Evolutionary conservation across 208 protist genomes (phyloP), one percentile per base, ranked within the genome.

Genomic region (Wallacemonas rigidus): DNA sequence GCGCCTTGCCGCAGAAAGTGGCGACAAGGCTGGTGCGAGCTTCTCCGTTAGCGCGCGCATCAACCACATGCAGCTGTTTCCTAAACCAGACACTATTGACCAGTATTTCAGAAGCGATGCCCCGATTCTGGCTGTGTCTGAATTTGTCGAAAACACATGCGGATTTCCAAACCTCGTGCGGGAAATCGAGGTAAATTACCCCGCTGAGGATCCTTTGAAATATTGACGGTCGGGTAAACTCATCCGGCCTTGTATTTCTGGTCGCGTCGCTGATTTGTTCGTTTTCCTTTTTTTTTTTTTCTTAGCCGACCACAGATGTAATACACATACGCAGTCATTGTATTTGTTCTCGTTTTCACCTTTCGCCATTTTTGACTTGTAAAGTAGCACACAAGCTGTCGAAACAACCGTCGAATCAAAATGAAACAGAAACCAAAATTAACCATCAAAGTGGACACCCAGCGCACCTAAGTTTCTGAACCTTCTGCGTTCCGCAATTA

Each of bases 1-100:
- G 4, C 35, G 48, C 58, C 53, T 80, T 11, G 68, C 63, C 43
- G 40, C 65, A 60, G 63, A 76, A 63, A 54, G 55, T 41, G 51
- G 54, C 7, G 68, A 39, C 47, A 39, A 14, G 12, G 17, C 45
- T 4, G 51, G 35, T 2, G 71, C 67, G 35, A 51, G 62, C 6
- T 94, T 92, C 78, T 65, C 77, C 43, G 86, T 91, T 64, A 92
- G 79, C 72, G 87, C 83, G n/a, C 88, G 89, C 74, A 71, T 93
- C 38, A 89, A 82, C 54, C 78, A 79, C 67, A 80, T 85, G 41
- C 84, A 87, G 45, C 74, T 94, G 14, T 94, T 94, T 61, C 91
- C 91, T 35, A 78, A 75, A n/a, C 43, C 69, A 3, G 75, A 83
- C 26, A 67, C 74, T 12, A 54, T 94, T 39, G 69, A 82, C 15